A percentile compares a stretch with the other conserved stretches of the same genome.
phyloP scores from a whole-genome alignment of 2,329 filamentous ascomycete genomes.

The Phyllosticta paracitricarpa region DNA sequence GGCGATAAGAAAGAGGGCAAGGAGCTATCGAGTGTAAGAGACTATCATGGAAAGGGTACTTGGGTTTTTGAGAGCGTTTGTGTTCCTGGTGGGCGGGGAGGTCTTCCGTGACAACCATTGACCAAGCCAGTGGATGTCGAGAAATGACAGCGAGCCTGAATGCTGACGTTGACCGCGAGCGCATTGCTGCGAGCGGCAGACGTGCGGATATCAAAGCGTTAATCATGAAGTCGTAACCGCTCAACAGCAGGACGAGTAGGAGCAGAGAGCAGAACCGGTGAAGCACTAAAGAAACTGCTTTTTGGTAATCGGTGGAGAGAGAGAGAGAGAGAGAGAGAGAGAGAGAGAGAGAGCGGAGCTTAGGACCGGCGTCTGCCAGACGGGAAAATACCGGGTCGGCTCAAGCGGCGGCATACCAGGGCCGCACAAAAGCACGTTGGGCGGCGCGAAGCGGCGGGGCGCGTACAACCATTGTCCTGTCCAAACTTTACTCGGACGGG shows the following conservation, averaged over 20 bases:
- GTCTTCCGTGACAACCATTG: conserved; percentile 2
- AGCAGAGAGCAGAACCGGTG: conserved; percentile 23
- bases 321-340: neutral
- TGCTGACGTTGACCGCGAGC: conserved; percentile 16
- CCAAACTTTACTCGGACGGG: conserved; percentile 40
- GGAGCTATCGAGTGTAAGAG: conserved; percentile 10
- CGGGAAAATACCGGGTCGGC: conserved; percentile 8
- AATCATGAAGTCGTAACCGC: conserved; percentile 34
- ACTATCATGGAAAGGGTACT: conserved; percentile 7
- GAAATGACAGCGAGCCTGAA: conserved; percentile 18
- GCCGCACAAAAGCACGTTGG: neutral
- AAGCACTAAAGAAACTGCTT: conserved; percentile 26
- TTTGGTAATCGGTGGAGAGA: conserved; percentile 14
- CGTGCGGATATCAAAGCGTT: conserved; percentile 30
- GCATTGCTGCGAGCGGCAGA: conserved; percentile 16
- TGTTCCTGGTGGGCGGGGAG: conserved; percentile 4
- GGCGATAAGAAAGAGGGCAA: conserved; percentile 8
- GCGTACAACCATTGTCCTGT: neutral
- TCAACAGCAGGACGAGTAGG: conserved; percentile 28
- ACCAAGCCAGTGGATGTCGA: neutral
- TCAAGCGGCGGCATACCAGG: neutral
- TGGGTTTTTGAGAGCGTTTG: conserved; percentile 9
- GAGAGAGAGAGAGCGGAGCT: neutral
- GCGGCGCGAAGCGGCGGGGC: neutral
- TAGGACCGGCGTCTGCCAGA: conserved; percentile 8